Base-by-base conservation (phyloP, 2,329 filamentous ascomycete genomes). In the Massarina eburnea region DNA sequence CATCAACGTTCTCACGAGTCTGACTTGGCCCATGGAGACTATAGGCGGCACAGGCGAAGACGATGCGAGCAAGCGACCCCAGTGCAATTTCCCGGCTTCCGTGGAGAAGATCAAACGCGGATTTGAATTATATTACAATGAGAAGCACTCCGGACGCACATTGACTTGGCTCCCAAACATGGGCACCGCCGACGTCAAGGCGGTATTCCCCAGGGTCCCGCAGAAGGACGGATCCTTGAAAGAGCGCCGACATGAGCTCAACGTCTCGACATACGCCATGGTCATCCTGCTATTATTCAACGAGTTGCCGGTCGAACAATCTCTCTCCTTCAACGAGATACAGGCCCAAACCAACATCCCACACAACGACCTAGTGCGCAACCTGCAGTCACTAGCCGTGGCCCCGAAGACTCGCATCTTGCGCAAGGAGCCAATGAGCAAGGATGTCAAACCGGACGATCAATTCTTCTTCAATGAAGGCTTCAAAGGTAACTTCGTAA, bases 191-290 rank as follows among this genome's bases (percentile, higher is more conserved):
- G 94, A 97, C 64, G 80, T 99, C 57, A 85, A 86, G 46, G 94
- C 89, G 51, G 76, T 83, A 30, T 85, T 99, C 71, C 85, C 86
- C 26, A 80, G 83, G 61, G 76, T 88, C 1, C 80, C 83, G 30
- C 86, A 87, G 26, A 91, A 91, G 60, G 81, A 84, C 10, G 82
- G 84, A 2, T 77, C 74, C 0, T 77, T 80, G 46, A 82, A 80
- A 46, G 85, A 88, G 53, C 80, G 87, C 26, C 84, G 86, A 27
- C 92, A 97, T 63, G 94, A 99, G 60, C 76, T 99, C 44, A 96
- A 91, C 50, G 91, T 95, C 17, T 87, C 91, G 1, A 97, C 94
- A 0, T 94, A 94, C 66, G 90, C 85, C 59, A 96, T 97, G 89
- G 75, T 96, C 17, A 84, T 97, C 19, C 72, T 99, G 17, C 70